phyloP scores from a whole-genome alignment of 305 asterid genomes.

The Caryopteris hybrid region DNA sequence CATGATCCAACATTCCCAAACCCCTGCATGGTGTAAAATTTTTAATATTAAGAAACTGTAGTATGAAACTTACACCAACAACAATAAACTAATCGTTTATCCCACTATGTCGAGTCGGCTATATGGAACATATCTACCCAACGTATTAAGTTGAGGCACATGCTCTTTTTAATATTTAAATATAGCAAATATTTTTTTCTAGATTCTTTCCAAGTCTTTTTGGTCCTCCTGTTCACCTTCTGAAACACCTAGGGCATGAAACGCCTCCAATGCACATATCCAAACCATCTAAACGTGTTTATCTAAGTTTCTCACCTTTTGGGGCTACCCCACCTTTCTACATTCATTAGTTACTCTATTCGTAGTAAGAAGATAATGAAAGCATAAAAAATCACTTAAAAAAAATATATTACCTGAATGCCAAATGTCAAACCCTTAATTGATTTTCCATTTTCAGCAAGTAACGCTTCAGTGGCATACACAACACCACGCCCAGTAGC shows the following conservation, averaged over 20 bases:
- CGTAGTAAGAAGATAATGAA: not conserved
- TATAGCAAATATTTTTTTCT: no score
- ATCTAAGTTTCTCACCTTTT: not conserved
- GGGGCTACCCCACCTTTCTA: not conserved
- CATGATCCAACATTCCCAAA: conserved; percentile 96
- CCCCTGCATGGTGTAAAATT: conserved; percentile 40
- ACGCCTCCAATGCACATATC: not conserved
- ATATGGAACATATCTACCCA: no score
- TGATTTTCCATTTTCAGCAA: conserved; percentile 81
- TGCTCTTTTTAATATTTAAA: no score
- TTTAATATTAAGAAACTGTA: not conserved
- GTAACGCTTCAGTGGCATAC: conserved; percentile 82
- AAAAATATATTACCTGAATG: conserved; percentile 53
- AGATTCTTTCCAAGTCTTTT: no score
- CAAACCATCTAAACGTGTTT: not conserved
- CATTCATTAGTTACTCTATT: not conserved
- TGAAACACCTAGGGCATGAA: not conserved
- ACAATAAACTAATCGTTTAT: not conserved
- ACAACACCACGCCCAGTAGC: conserved; percentile 98
- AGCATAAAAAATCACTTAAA: not conserved
- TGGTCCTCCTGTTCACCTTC: not conserved
- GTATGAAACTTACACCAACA: not conserved
- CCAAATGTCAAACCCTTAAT: conserved; percentile 74
- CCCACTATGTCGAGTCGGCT: not conserved
- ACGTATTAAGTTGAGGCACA: no score